Evolutionary conservation across 2,329 filamentous ascomycete species (phyloP).

Genomic region (Gaeumannomyces tritici): DNA sequence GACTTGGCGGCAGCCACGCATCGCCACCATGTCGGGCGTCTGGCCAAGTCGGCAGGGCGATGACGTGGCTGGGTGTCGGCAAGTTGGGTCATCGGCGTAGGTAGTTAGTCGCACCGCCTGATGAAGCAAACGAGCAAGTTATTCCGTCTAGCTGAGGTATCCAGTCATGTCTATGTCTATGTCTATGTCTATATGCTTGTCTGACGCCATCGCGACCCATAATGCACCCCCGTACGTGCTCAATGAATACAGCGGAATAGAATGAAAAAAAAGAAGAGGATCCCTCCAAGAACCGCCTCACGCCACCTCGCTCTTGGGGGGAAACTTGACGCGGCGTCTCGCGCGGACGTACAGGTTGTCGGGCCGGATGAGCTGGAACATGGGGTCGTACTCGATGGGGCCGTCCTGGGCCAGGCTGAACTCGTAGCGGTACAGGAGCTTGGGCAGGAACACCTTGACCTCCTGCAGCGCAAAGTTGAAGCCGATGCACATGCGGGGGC

Average conservation of each 20-base stretch:
- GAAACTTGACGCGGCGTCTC: constrained; percentile 38
- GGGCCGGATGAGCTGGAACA: constrained; percentile 48
- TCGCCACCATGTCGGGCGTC: neutral
- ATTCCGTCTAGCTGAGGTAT: neutral
- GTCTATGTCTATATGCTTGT: neutral
- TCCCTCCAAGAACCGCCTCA: neutral
- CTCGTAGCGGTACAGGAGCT: constrained; percentile 49
- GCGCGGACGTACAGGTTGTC: constrained; percentile 44
- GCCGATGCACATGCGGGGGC: constrained; percentile 49
- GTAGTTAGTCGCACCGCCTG: too few species aligned
- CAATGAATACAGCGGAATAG: neutral
- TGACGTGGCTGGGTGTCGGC: too few species aligned
- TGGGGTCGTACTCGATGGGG: constrained; percentile 47
- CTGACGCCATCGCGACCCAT: too few species aligned
- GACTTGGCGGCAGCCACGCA: neutral
- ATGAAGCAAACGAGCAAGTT: neutral
- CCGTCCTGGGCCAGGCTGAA: constrained; percentile 41
- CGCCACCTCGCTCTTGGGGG: constrained; percentile 11
- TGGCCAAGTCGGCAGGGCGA: neutral
- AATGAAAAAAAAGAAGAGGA: neutral
- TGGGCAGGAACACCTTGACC: constrained; percentile 47
- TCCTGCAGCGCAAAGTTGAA: constrained; percentile 57
- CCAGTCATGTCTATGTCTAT: neutral
- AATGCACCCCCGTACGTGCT: neutral
- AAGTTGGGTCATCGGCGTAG: too few species aligned